Base-by-base conservation (phyloP, 2,329 filamentous ascomycete species). In the Ilyonectria destructans region DNA sequence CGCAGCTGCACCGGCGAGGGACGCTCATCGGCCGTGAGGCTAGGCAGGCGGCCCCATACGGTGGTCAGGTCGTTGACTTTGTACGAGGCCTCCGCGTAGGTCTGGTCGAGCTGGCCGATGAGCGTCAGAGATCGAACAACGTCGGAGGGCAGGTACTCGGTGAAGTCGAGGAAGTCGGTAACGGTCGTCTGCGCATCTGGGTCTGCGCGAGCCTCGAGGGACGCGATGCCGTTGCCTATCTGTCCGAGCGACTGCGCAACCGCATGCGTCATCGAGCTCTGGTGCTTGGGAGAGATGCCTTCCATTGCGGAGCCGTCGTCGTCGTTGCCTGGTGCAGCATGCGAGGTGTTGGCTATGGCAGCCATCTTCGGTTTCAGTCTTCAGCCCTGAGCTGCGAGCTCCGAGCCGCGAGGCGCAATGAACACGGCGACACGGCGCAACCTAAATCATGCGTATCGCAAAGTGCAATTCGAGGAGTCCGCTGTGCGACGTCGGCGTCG, bases 121-220 rank as follows among this genome's bases (percentile, higher is more conserved):
- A 92, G 83, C 4, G 88, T 91, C 51, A 92, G 82, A 26, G 90
- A 92, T 65, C 91, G 88, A 69, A 87, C 84, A 74, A 92, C 87
- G 76, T 92, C 91, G 58, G 90, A 88, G 12, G 90, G 90, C 1
- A 92, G 86, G 79, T 92, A 91, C 78, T 93, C 91, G 73, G 89
- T 91, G 71, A 90, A 90, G 77, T 92, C 90, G 78, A 92, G 87
- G 77, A 91, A 92, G 79, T 92, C 90, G 67, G 89, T 91, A 19
- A 92, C 87, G n/a, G 90, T 91, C 7, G 90, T 89, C 74, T 92
- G 89, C 29, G 89, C 89, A 82, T 92, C 90, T 6, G 90, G 90
- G 70, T 92, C 90, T 60, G 86, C 85, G 71, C 87, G 87, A 77
- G 87, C 82, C 65, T 84, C 83, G 69, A 88, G 82, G 2, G 85